Conservation (phyloP, 129 eudicot genomes). For the Saposhnikovia divaricata region DNA sequence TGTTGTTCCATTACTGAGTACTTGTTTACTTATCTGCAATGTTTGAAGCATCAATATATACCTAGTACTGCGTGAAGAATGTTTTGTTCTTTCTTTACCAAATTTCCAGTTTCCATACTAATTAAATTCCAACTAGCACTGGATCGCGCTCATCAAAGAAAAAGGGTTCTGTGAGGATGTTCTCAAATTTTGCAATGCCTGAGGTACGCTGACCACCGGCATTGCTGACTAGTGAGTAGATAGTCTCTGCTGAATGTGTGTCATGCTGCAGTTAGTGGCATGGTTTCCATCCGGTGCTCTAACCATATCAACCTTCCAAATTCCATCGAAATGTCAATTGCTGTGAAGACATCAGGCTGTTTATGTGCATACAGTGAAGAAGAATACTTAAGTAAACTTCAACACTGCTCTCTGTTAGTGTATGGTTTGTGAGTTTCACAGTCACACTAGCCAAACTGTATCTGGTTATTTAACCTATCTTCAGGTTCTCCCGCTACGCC, state of each 20-base stretch:
- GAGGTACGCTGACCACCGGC: slow-evolving; percentile 28
- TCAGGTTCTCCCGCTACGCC: not conserved
- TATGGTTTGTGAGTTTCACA: not conserved
- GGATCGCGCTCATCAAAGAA: slow-evolving; percentile 24
- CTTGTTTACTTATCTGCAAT: too few species aligned
- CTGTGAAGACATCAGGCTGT: not conserved
- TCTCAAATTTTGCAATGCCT: slow-evolving; percentile 74
- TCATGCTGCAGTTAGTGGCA: slow-evolving; percentile 52
- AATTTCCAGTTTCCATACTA: not conserved
- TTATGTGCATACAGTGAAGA: not conserved
- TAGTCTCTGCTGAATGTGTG: slow-evolving; percentile 35
- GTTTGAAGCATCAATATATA: too few species aligned
- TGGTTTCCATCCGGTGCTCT: slow-evolving; percentile 14
- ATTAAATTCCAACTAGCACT: not conserved
- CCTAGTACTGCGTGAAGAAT: too few species aligned
- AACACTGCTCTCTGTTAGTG: not conserved
- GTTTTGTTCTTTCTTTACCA: not conserved
- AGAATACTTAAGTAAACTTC: not conserved
- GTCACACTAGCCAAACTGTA: not conserved
- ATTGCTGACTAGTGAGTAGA: slow-evolving; percentile 18
- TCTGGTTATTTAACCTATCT: not conserved
- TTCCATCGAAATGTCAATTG: not conserved
- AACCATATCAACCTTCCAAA: slow-evolving; percentile 13
- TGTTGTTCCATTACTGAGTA: too few species aligned
- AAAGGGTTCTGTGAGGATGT: slow-evolving; percentile 54